These are phyloP conservation scores for Rauvolfia tetraphylla DNA, from an alignment of 257 asterid genomes.

Conservation along the genomic window DNA sequence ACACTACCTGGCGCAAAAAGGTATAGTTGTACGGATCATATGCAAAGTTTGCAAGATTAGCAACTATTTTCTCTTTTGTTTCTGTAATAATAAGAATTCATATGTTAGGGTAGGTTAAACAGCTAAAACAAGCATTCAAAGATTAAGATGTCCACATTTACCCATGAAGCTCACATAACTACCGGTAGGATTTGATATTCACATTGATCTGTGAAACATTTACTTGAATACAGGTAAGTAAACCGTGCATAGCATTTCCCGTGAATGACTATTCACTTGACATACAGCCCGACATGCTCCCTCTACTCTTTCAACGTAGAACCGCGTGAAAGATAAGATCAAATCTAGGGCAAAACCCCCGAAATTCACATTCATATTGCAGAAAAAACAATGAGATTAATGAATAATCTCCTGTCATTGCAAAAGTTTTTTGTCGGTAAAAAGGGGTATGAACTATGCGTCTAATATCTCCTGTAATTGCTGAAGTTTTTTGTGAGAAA, in stretches of 20 bases:
- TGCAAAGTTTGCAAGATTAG: slow-evolving; percentile 88
- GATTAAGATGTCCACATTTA: not conserved
- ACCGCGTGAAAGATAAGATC: not conserved
- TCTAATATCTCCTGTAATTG: too few relatives aligned
- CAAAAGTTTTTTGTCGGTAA: too few relatives aligned
- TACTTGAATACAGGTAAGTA: not conserved
- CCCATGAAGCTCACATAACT: not conserved
- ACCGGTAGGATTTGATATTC: not conserved
- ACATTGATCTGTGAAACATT: not conserved
- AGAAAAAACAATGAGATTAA: too few relatives aligned
- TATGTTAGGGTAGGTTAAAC: not conserved
- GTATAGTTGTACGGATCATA: slow-evolving; percentile 90
- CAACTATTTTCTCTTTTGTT: slow-evolving; percentile 72
- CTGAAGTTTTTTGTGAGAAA: too few relatives aligned
- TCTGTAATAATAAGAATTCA: slow-evolving; percentile 46
- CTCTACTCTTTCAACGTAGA: not conserved
- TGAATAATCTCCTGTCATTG: too few relatives aligned
- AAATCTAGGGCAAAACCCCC: too few relatives aligned
- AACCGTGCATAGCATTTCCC: not conserved
- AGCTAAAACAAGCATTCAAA: not conserved
- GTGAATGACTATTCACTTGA: not conserved
- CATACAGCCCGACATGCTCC: not conserved
- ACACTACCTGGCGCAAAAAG: slow-evolving; percentile 74
- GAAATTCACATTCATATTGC: not conserved
- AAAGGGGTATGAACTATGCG: too few relatives aligned